phyloP scores from a whole-genome alignment of 257 asterid genomes.

The Ilex aquifolium region DNA sequence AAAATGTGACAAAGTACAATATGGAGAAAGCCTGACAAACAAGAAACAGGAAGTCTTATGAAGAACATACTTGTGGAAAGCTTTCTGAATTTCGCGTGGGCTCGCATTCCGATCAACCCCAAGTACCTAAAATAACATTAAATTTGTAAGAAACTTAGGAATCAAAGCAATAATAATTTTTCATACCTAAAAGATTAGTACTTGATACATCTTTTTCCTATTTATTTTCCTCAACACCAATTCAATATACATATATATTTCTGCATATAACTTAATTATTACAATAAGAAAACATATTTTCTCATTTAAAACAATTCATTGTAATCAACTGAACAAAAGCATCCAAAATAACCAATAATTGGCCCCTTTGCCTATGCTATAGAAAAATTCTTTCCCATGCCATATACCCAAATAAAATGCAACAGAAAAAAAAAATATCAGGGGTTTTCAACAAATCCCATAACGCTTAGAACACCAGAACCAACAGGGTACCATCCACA shows the following conservation, averaged over 20 bases:
- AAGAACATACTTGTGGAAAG: constrained; percentile 83
- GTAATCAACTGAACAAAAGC: neutral
- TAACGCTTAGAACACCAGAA: too few relatives aligned
- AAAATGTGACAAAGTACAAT: constrained; percentile 1
- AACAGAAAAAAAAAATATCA: too few relatives aligned
- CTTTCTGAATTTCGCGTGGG: constrained; percentile 89
- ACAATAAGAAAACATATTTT: neutral
- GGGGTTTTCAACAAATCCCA: too few relatives aligned
- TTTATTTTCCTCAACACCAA: neutral
- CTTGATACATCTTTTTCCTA: neutral
- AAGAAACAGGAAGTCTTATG: neutral
- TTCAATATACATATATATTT: too few relatives aligned
- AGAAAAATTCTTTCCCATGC: too few relatives aligned
- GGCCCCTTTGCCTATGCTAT: too few relatives aligned
- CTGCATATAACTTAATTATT: neutral
- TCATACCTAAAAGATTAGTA: neutral
- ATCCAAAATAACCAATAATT: too few relatives aligned
- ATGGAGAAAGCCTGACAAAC: neutral
- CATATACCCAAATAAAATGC: too few relatives aligned
- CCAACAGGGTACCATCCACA: too few relatives aligned
- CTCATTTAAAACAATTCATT: neutral
- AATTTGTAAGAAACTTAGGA: constrained; percentile 3
- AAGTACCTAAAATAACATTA: constrained; percentile 50
- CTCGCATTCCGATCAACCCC: constrained; percentile 79
- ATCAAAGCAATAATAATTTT: neutral